phyloP scores from a whole-genome alignment of 148 eudicot species.

The Gaultheria prostrata region DNA sequence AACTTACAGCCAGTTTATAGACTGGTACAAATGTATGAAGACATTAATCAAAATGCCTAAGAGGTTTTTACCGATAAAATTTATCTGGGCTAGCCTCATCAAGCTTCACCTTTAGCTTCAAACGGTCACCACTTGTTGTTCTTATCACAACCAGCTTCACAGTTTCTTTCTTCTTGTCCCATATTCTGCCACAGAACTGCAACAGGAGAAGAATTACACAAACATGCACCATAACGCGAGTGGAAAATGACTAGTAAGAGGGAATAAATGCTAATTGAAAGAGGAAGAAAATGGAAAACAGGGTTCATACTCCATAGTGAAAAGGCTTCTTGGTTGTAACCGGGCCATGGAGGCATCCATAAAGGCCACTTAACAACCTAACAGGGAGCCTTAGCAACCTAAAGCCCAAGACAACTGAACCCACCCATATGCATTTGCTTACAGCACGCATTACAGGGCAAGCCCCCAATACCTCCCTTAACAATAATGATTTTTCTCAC shows the following conservation, averaged over 20 bases:
- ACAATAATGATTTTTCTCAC: not conserved
- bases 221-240: not conserved
- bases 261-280: too few species aligned
- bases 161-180: not conserved
- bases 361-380: too few species aligned
- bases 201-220: not conserved
- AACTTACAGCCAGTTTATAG: not conserved
- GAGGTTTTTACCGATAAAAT: not conserved
- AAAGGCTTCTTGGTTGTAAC: too few species aligned
- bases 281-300: too few species aligned
- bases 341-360: too few species aligned
- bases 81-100: not conserved
- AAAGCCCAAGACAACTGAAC: not conserved
- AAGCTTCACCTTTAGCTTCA: not conserved
- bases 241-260: too few species aligned
- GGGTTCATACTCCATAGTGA: too few species aligned
- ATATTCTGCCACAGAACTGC: not conserved
- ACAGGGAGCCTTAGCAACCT: not conserved
- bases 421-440: not conserved
- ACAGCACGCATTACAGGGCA: not conserved
- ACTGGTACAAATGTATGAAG: not conserved
- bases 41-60: not conserved
- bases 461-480: not conserved
- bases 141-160: constrained; percentile 5
- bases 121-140: not conserved